These are phyloP conservation scores for Ricinus communis DNA, from an alignment of 345 rosid species.

Conservation along the genomic window DNA sequence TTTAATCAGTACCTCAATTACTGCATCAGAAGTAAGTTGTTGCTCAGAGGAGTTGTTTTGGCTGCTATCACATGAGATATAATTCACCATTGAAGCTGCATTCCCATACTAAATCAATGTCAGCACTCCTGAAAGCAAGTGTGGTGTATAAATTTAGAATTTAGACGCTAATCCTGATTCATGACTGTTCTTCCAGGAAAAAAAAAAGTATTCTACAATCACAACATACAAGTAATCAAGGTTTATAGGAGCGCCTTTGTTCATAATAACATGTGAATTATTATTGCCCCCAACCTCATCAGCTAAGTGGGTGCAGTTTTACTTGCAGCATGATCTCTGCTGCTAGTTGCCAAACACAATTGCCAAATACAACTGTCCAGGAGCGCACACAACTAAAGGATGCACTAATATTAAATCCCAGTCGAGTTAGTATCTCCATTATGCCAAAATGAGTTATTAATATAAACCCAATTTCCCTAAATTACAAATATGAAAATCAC, in stretches of 20 bases:
- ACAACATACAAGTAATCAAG: background rate
- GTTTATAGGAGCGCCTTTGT: background rate
- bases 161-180: slow-evolving; percentile 5
- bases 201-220: background rate
- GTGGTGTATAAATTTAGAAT: slow-evolving; percentile 19
- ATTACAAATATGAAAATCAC: background rate
- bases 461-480: background rate
- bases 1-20: slow-evolving; percentile 60
- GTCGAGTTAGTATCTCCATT: background rate
- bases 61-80: slow-evolving; percentile 58
- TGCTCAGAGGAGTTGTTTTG: slow-evolving; percentile 43
- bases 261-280: background rate
- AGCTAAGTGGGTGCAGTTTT: background rate
- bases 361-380: background rate
- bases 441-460: background rate
- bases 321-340: background rate
- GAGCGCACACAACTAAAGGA: background rate
- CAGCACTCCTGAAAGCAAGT: slow-evolving; percentile 35
- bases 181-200: background rate
- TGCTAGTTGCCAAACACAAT: background rate
- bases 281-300: background rate
- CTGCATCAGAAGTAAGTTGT: slow-evolving; percentile 78
- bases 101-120: slow-evolving; percentile 43
- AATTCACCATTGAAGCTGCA: slow-evolving; percentile 95
- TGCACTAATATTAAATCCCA: background rate